Evolutionary conservation across 2,329 filamentous ascomycete species (phyloP), one percentile per base, ranked within the genome.

Genomic region (Penicillium sclerotiorum): DNA sequence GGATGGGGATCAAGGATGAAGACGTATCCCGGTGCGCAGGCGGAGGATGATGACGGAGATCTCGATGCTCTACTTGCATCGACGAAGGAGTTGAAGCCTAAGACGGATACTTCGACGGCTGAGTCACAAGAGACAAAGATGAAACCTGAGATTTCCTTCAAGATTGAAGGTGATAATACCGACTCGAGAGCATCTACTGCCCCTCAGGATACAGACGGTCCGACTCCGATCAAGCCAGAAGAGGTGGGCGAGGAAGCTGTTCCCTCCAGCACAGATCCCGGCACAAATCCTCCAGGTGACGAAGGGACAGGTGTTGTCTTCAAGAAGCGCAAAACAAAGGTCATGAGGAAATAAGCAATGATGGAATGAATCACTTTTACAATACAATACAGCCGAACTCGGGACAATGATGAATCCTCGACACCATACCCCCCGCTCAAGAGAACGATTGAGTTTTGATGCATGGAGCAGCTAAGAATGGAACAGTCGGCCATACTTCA

Each of bases 281-380:
- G 50, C 11, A 55, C 57, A 50, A 51, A 53, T 1, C 38, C 43
- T 8, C 58, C 58, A 23, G 42, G 33, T 4, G 59, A 66, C 43
- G 65, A 66, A 25, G 46, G 52, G 5, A 47, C 65, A 4, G 69
- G 67, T 3, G 66, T 76, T 33, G 58, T 77, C 18, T 78, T 78
- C 66, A 78, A 77, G 57, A 78, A 77, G 56, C 74, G 76, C 55
- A 78, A 76, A 56, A 67, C 73, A 2, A 78, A 77, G 60, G 59
- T 66, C 42, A 67, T 68, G 25, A 41, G 45, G 37, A 47, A 47
- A 33, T 47, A 20, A 47, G 21, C 13, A 5, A 8, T 17, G 11
- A 37, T 17, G 23, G 18, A 11, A 21, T 17, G 11, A 28, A n/a
- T 15, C 32, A 36, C 6, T 9, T 38, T n/a, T 35, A 45, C 18